A percentile compares a stretch with the other conserved stretches of the same genome.
phyloP scores from a whole-genome alignment of 768 basidiomycete species.

The Chlorophyllum brunneum region DNA sequence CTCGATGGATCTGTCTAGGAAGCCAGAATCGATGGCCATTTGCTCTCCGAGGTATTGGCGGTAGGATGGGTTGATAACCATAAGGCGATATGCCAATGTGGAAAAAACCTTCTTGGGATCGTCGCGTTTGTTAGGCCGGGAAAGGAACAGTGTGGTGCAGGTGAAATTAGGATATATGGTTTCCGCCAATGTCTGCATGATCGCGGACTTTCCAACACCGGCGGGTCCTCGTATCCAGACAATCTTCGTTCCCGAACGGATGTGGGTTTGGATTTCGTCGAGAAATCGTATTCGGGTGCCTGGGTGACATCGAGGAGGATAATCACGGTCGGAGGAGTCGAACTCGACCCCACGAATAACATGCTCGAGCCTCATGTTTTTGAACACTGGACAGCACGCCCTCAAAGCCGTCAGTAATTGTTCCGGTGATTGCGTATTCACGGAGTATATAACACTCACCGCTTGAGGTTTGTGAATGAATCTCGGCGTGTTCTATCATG shows the following conservation, averaged over 20 bases:
- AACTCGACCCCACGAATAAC: not conserved
- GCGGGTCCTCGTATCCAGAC: not conserved
- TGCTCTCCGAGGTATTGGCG: too few species aligned
- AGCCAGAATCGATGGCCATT: too few species aligned
- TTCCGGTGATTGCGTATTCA: not conserved
- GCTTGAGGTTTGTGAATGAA: not conserved
- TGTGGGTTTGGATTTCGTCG: not conserved
- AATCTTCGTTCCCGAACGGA: not conserved
- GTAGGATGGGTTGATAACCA: too few species aligned
- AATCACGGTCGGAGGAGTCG: not conserved
- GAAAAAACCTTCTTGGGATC: too few species aligned
- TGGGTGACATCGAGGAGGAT: not conserved
- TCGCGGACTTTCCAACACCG: not conserved
- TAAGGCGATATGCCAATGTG: too few species aligned
- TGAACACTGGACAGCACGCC: not conserved
- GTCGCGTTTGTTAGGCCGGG: not conserved
- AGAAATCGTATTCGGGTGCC: not conserved
- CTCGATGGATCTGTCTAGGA: too few species aligned
- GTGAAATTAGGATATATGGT: not conserved
- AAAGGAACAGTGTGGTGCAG: not conserved
- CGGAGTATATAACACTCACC: not conserved
- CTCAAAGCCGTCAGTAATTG: not conserved
- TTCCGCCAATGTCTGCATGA: not conserved
- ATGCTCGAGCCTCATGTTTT: not conserved
- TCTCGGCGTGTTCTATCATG: not conserved